A percentile compares a stretch with the other conserved stretches of the same genome.
phyloP scores from a whole-genome alignment of 768 basidiomycete genomes.

The Agrocybe pediades region DNA sequence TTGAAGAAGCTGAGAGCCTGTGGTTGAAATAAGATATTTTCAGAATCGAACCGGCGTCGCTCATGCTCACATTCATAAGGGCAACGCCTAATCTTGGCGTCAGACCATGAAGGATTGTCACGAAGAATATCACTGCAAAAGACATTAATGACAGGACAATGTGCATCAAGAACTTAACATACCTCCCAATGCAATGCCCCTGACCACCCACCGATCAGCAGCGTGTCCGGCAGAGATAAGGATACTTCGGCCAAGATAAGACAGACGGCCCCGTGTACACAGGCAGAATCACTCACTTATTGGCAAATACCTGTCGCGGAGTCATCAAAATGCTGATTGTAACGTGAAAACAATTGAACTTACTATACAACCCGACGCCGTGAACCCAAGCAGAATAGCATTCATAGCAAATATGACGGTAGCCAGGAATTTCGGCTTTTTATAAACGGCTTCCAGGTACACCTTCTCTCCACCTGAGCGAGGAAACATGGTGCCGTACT shows the following conservation, averaged over 20 bases:
- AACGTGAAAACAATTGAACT: too few species aligned
- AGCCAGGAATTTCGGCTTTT: conserved; percentile 44
- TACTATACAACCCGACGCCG: conserved; percentile 45
- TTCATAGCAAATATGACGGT: conserved; percentile 51
- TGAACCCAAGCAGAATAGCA: conserved; percentile 43
- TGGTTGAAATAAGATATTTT: conserved; percentile 23
- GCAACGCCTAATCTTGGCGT: conserved; percentile 48
- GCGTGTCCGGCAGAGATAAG: conserved; percentile 44
- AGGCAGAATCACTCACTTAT: conserved; percentile 25
- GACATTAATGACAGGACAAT: too few species aligned
- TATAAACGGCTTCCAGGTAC: conserved; percentile 59
- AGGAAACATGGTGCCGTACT: conserved; percentile 65
- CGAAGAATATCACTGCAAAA: conserved; percentile 52
- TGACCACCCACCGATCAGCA: conserved; percentile 48
- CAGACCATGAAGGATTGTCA: conserved; percentile 52
- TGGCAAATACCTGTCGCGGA: conserved; percentile 33
- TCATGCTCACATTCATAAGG: conserved; percentile 52
- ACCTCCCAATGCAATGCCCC: conserved; percentile 63
- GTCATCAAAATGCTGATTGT: too few species aligned
- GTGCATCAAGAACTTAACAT: conserved; percentile 3
- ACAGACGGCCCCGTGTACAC: neutral
- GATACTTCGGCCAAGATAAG: conserved; percentile 43
- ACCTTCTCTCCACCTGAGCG: conserved; percentile 66
- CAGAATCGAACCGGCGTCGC: neutral
- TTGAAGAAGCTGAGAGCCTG: conserved; percentile 58